These are phyloP conservation scores for Mycena floridula DNA, from an alignment of 768 basidiomycete species.

Conservation along the genomic window DNA sequence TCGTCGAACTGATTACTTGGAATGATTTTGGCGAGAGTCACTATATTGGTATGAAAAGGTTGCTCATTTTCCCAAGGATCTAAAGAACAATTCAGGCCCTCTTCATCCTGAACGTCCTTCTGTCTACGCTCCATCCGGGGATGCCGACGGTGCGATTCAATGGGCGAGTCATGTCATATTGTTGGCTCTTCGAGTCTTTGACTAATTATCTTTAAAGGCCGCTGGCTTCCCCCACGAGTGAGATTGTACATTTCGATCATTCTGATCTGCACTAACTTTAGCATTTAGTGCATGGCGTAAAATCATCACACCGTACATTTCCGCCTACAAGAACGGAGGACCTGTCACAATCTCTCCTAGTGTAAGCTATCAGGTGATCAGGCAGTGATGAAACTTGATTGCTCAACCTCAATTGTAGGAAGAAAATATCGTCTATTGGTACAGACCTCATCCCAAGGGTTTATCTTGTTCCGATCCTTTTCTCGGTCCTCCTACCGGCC, in stretches of 20 bases:
- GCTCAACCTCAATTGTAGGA: neutral
- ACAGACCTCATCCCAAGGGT: neutral
- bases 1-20: slow-evolving; percentile 60
- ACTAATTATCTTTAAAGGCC: neutral
- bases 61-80: too few relatives aligned
- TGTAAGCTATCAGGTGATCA: neutral
- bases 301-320: neutral
- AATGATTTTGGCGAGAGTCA: slow-evolving; percentile 78
- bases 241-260: too few relatives aligned
- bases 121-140: neutral
- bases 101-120: slow-evolving; percentile 38
- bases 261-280: too few relatives aligned
- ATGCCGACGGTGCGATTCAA: neutral
- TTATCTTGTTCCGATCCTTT: neutral
- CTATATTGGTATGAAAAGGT: too few relatives aligned
- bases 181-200: neutral
- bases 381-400: neutral
- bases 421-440: neutral
- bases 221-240: neutral
- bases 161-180: neutral
- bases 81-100: too few relatives aligned
- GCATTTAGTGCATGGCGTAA: neutral
- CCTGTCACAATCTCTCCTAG: neutral
- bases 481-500: neutral
- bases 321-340: neutral